Base-by-base conservation (phyloP, 192 early-diverging fungal species). In the Piromyces finnis region DNA sequence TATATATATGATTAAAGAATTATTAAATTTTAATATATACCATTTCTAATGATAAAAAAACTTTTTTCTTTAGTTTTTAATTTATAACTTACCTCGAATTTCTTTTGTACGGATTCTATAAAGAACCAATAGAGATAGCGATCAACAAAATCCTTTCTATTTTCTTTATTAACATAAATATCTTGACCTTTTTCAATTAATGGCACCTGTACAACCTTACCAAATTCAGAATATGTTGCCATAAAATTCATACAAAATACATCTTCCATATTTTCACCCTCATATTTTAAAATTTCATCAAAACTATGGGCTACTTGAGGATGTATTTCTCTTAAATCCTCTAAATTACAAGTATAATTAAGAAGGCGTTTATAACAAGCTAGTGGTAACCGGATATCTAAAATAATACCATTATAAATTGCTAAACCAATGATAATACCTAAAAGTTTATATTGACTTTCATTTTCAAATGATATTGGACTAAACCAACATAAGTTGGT, bases 351-450 rank as follows among this genome's bases (percentile, higher is more conserved):
- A 12, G 88, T 83, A 29, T 90, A 84, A 29, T 89, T 88, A 82
- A 94, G 91, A 30, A 98, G 84, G 85, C 96, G 96, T 82, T 95
- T 96, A 88, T 95, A 98, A 79, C 84, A 85, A 7, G 88, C 88
- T 79, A 93, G 84, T 9, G 96, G 96, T 79, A 98, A 93, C 79
- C 95, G 95, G 29, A 96, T 91, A 82, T 95, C 95, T 27, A 98
- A 84, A 79, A 97, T 98, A 30, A 94, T 94, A 30, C 91, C 90
- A 83, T 98, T 95, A 84, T 96, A 96, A 78, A 97, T 94, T 12
- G 96, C 96, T 32, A 98, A 83, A 22, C 96, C 96, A 77, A 98
- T 88, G 18, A 98, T 86, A 37, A 92, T 90, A 3, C 96, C 96
- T 0, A 95, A 90, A 77, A 98, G 88, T 29, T 93, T 91, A 83